Evolutionary conservation across 345 rosid genomes (phyloP).

Genomic region (Reutealis trisperma): DNA sequence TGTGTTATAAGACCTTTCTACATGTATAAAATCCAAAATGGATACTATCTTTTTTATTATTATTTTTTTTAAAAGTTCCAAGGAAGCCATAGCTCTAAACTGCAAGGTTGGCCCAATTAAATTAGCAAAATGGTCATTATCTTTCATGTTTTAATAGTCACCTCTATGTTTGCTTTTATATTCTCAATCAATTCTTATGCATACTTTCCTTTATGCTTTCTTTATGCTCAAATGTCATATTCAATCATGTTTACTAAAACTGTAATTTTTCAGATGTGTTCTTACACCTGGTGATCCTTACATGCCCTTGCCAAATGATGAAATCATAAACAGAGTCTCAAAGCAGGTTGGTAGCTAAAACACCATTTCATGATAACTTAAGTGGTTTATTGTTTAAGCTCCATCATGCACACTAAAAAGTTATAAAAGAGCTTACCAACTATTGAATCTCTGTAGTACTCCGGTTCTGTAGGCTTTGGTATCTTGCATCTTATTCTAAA

Average conservation of each 20-base stretch:
- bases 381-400: not conserved
- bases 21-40: not conserved
- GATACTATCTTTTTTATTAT: not conserved
- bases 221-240: not conserved
- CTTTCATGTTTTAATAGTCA: not conserved
- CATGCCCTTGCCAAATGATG: conserved; percentile 81
- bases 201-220: not conserved
- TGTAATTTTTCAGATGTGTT: conserved; percentile 64
- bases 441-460: not conserved
- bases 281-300: conserved; percentile 95
- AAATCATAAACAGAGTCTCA: conserved; percentile 80
- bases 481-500: not conserved
- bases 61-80: not conserved
- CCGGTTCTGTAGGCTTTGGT: not conserved
- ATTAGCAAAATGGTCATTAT: not conserved
- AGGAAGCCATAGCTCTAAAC: not conserved
- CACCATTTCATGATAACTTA: not conserved
- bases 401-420: not conserved
- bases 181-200: too few species aligned
- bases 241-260: not conserved
- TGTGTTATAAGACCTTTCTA: too few species aligned
- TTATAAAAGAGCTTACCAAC: not conserved
- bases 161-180: not conserved
- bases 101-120: not conserved
- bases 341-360: conserved; percentile 62